These are phyloP conservation scores for Penicillium lagena DNA, from an alignment of 495 filamentous ascomycete species.

Conservation along the genomic window DNA sequence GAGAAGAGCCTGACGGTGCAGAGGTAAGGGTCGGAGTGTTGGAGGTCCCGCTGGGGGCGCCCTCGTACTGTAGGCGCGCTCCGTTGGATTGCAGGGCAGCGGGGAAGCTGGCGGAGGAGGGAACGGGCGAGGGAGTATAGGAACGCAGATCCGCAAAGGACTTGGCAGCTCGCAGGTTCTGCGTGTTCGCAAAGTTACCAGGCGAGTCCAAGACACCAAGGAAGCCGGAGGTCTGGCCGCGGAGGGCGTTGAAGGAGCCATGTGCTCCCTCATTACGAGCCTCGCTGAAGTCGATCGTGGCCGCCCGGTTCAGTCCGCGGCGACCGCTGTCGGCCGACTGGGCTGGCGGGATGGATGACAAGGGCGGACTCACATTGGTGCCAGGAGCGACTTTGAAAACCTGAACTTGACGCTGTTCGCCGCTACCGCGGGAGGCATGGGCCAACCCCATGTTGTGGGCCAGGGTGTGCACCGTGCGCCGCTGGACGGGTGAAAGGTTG, in stretches of 20 bases:
- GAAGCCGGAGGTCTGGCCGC: slow-evolving; percentile 67
- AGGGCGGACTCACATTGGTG: slow-evolving; percentile 59
- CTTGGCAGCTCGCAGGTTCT: slow-evolving; percentile 89
- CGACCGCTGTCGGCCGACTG: slow-evolving; percentile 69
- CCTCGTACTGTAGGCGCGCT: slow-evolving; percentile 58
- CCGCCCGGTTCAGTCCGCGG: slow-evolving; percentile 81
- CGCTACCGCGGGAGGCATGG: slow-evolving; percentile 81
- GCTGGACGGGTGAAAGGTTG: slow-evolving; percentile 72
- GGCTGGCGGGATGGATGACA: slow-evolving; percentile 48
- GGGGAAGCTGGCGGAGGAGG: slow-evolving; percentile 85
- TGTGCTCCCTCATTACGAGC: slow-evolving; percentile 60
- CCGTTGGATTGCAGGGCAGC: slow-evolving; percentile 59
- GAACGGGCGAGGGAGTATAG: slow-evolving; percentile 88
- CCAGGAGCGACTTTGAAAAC: slow-evolving; percentile 66
- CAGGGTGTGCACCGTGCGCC: slow-evolving; percentile 85
- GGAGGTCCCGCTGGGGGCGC: slow-evolving; percentile 51
- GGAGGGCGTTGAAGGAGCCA: slow-evolving; percentile 65
- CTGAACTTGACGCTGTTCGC: slow-evolving; percentile 80
- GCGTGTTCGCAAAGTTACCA: slow-evolving; percentile 54
- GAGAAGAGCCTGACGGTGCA: slow-evolving; percentile 58
- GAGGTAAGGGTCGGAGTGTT: slow-evolving; percentile 74
- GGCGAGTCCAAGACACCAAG: slow-evolving; percentile 83
- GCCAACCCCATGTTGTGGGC: slow-evolving; percentile 91
- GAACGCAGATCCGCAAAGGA: slow-evolving; percentile 94
- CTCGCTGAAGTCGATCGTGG: slow-evolving; percentile 97